Evolutionary conservation across 108 stramenopile species (phyloP), one percentile per base, ranked within the genome.

Genomic region (Nitzschia sp.): DNA sequence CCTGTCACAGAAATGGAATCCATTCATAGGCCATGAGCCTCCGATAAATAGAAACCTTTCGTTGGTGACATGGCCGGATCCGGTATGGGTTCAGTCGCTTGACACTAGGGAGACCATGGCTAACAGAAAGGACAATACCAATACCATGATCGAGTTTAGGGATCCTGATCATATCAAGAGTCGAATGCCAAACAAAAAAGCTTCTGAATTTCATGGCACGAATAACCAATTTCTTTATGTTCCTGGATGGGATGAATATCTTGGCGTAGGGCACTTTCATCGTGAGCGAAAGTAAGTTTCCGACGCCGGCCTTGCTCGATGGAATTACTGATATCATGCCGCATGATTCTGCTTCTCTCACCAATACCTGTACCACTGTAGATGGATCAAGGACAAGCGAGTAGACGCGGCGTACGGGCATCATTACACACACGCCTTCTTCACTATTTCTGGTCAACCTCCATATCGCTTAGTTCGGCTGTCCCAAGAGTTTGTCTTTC

Each of bases 211-310:
- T 35, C 90, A 91, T 69, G 91, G 91, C 3, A 89, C 88, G 6
- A 87, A 80, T 45, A 85, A 77, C 2, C 86, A 80, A 63, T 71
- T 92, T 75, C 55, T 89, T 19, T 74, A 79, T 30, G 69, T 85
- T 5, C 73, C 61, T 23, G 32, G 66, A 2, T 73, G 60, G 1
- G 58, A 81, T 11, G 90, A 89, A 65, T 74, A 80, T 15, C 61
- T 92, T 32, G 87, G 91, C 1, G 80, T 92, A 22, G 87, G 75
- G 17, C 91, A 92, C 66, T 87, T 89, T 55, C 87, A 88, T 76
- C 72, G 91, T 47, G 79, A 82, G 19, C 72, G 71, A 58, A 58
- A 58, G 56, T 58, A 58, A 31, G 56, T 58, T n/a, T n/a, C n/a
- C n/a, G n/a, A n/a, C n/a, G n/a, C n/a, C n/a, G n/a, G n/a, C n/a